phyloP scores from a whole-genome alignment of 1,139 yeast species.

The Protomyces lactucae-debilis region DNA sequence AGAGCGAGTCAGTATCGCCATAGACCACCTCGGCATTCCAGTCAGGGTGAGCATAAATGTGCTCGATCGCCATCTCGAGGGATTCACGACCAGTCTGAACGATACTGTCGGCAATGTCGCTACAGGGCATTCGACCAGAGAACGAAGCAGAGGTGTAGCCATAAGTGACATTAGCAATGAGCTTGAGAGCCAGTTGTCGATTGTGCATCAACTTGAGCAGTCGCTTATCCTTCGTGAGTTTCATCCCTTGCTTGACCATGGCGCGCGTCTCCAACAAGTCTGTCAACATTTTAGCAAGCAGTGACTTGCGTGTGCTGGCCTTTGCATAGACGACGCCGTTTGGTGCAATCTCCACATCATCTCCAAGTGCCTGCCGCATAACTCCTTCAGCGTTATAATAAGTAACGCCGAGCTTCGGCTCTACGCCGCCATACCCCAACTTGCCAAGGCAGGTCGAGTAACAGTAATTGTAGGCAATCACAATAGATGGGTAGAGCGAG shows the following conservation, averaged over 20 bases:
- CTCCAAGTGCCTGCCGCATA: conserved; percentile 53
- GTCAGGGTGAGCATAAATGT: conserved; percentile 53
- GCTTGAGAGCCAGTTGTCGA: conserved; percentile 77
- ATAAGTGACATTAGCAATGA: conserved; percentile 91
- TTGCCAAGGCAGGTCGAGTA: conserved; percentile 81
- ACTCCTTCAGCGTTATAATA: conserved; percentile 49
- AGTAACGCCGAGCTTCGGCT: conserved; percentile 51
- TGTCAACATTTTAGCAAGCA: conserved; percentile 74
- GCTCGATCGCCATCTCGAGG: conserved; percentile 54
- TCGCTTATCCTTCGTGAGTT: conserved; percentile 44
- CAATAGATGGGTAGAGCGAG: conserved; percentile 84
- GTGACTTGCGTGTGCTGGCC: conserved; percentile 59
- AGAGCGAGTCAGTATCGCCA: conserved; percentile 93
- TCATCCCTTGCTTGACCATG: conserved; percentile 71
- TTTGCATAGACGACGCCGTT: conserved; percentile 80
- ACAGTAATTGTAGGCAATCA: conserved; percentile 89
- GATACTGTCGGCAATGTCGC: conserved; percentile 90
- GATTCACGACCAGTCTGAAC: conserved; percentile 89
- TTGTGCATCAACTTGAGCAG: conserved; percentile 60
- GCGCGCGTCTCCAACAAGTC: conserved; percentile 78
- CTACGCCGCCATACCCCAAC: conserved; percentile 49
- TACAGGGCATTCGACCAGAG: conserved; percentile 95
- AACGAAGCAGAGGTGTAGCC: conserved; percentile 93
- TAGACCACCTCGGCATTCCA: conserved; percentile 94
- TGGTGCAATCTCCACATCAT: conserved; percentile 64